Base-by-base conservation (phyloP, 108 stramenopile species). In the Nannochloropsis salina region DNA sequence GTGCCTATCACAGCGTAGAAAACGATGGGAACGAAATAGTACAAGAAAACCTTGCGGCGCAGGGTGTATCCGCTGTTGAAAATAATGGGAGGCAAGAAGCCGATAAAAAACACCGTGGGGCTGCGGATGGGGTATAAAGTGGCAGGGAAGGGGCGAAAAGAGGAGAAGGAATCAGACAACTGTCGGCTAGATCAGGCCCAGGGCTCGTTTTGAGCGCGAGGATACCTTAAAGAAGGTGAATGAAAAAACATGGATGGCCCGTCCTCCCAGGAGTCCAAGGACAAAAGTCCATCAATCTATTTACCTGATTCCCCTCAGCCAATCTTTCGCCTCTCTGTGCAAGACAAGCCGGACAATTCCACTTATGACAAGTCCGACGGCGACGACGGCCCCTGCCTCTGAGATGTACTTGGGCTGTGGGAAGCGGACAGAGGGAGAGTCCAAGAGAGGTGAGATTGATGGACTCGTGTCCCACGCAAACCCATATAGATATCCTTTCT, bases 11-110 rank as follows among this genome's bases (percentile, higher is more conserved):
- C 42, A 18, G 96, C 94, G 84, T 93, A 92, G 10, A 92, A 41
- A 40, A 83, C 84, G 20, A 95, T 95, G 5, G 93, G 92, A 20
- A 83, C 81, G 82, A 95, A 87, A 84, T 94, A 88, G 8, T 90
- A 91, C 80, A 94, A 92, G 83, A 96, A 94, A 10, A 93, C 84
- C 41, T 91, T 90, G 51, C 86, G 80, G 9, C 93, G 85, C 41
- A 95, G 79, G 85, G 91, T 90, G 90, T 93, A 96, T 2, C 96
- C 96, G 4, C 90, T 90, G 88, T 95, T 94, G 92, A 95, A 96
- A 80, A 96, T 94, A 84, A 96, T 95, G 2, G 95, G 95, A 6
- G 96, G 96, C 9, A 96, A 92, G 83, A 95, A 88, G 12, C 88
- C 89, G 10, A 95, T 80, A 82, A 96, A 95, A 86, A 96, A 96